Evolutionary conservation across 495 filamentous ascomycete species (phyloP), one percentile per base, ranked within the genome.

Genomic region (Lindgomyces ingoldianus): DNA sequence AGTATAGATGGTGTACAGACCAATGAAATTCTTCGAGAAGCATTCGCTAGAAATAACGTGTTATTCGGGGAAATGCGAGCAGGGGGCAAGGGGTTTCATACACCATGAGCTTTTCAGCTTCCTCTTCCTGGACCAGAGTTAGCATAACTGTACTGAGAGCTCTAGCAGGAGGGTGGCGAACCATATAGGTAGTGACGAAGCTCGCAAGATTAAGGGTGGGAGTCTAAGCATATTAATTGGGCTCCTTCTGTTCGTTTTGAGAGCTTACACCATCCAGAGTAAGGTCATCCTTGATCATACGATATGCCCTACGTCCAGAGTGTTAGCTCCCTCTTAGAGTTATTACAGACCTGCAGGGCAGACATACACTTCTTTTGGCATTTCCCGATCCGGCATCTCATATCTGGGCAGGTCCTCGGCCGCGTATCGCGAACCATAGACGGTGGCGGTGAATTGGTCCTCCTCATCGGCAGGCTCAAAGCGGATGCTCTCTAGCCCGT

Each of bases 221-320:
- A 14, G 55, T 58, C 46, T 57, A 60, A 26, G 61, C 6, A 74
- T 25, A 41, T 62, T 33, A 61, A 30, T 29, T 3, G 22, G 22
- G 24, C 86, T 68, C 82, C 89, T 85, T 95, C 93, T 22, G 19
- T 16, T 2, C 92, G 82, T 83, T 90, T 89, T 11, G 90, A 89
- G 59, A 44, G 19, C 24, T 4, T 56, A 48, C 61, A 1, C 89
- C 89, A 74, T 96, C 91, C 63, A 96, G 77, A 67, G 87, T 91
- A 69, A 96, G 76, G 71, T 96, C 91, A 72, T 96, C 92, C 78
- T 91, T 93, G 79, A 96, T 96, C 90, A 96, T 90, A 45, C 91
- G 88, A 75, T 95, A 93, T 12, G 91, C 91, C n/a, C 64, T 67
- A 45, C 10, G 4, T 21, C n/a, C n/a, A n/a, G 19, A n/a, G 30